These are phyloP conservation scores for Selenicereus undatus DNA, from an alignment of 148 eudicot species.

Conservation along the genomic window DNA sequence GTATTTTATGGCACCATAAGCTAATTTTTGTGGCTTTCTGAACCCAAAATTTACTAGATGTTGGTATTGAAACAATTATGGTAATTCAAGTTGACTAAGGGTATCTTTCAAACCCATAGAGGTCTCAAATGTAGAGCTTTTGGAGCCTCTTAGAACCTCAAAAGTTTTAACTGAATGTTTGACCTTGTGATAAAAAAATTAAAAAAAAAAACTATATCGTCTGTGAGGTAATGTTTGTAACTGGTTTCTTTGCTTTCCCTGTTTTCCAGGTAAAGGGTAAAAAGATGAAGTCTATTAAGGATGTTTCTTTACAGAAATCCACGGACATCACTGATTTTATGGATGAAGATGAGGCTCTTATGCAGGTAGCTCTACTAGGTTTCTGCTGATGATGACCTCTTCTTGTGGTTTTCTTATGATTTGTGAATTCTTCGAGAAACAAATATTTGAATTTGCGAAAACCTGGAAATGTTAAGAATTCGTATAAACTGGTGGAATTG, in stretches of 20 bases:
- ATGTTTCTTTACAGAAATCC: conserved; percentile 33
- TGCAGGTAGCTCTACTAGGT: conserved; percentile 43
- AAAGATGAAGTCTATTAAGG: conserved; percentile 37
- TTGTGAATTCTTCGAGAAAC: neutral
- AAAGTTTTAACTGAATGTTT: neutral
- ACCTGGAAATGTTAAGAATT: conserved; percentile 1
- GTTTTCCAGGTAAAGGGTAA: conserved; percentile 43
- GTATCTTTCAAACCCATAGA: neutral
- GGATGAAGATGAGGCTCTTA: conserved; percentile 72
- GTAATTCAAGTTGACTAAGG: neutral
- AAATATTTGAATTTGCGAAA: neutral
- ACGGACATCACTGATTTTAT: conserved; percentile 29
- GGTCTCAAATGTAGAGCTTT: neutral
- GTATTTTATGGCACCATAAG: too few species aligned
- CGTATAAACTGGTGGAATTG: neutral
- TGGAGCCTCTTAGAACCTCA: neutral
- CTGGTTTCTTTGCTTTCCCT: conserved; percentile 8
- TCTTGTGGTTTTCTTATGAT: neutral
- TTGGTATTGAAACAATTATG: too few species aligned
- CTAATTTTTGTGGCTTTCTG: too few species aligned
- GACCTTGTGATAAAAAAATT: too few species aligned
- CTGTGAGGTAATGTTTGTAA: neutral
- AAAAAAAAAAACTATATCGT: too few species aligned
- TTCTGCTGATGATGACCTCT: neutral
- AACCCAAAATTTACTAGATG: too few species aligned